Conservation (phyloP, 441 rosid genomes). For the Aleurites moluccanus region DNA sequence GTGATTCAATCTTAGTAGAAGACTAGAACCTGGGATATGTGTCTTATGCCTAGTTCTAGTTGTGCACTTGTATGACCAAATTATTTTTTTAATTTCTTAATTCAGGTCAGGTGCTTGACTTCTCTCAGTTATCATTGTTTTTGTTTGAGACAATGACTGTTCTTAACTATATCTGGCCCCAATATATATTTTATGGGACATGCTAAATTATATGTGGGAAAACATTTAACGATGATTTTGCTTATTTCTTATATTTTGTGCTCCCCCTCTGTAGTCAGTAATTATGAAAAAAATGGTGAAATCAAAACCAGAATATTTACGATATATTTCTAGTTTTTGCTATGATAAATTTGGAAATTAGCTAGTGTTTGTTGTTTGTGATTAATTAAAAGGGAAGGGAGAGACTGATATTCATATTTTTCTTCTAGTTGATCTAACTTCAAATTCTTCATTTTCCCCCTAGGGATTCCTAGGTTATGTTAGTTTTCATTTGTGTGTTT, state of each 20-base stretch:
- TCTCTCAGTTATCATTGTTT: background rate
- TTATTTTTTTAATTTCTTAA: background rate
- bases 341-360: background rate
- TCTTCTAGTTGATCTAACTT: too few species aligned
- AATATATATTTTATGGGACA: background rate
- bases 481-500: background rate
- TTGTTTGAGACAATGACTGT: background rate
- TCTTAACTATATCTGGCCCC: background rate
- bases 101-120: background rate
- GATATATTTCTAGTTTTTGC: background rate
- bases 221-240: background rate
- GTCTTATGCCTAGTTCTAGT: background rate
- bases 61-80: background rate
- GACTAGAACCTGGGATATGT: background rate
- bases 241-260: background rate
- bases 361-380: background rate
- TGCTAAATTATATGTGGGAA: background rate
- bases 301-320: background rate
- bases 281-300: background rate
- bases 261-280: background rate
- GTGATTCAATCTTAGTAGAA: constrained; percentile 35
- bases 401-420: background rate
- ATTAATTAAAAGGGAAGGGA: constrained; percentile 12
- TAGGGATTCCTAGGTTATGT: background rate
- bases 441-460: background rate